Evolutionary conservation across 345 rosid genomes (phyloP).

Genomic region (Pistacia integerrima): DNA sequence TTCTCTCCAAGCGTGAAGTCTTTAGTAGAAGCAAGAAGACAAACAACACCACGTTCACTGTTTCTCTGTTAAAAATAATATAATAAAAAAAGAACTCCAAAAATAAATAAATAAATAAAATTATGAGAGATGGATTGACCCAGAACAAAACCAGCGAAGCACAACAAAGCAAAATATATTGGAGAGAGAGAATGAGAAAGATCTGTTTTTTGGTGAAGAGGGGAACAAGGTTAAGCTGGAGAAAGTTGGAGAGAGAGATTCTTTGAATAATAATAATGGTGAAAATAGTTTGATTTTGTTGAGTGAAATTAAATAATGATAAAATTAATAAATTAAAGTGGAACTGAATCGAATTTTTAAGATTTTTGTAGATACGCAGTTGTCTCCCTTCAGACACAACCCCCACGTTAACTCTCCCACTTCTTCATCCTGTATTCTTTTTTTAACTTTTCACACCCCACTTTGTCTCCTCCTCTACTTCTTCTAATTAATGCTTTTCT

Average conservation of each 20-base stretch:
- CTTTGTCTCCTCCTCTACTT: constrained; percentile 18
- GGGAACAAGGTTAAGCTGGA: constrained; percentile 28
- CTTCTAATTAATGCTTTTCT: no score
- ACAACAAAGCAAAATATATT: constrained; percentile 40
- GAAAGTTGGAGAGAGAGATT: constrained; percentile 20
- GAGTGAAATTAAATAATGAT: no score
- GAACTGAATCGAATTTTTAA: constrained; percentile 72
- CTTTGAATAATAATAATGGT: constrained; percentile 18
- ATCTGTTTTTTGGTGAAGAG: constrained; percentile 8
- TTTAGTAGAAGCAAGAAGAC: constrained; percentile 34
- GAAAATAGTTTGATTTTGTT: background rate
- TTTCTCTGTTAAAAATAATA: constrained; percentile 21
- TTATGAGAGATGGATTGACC: constrained; percentile 18
- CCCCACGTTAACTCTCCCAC: constrained; percentile 21
- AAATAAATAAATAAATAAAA: no score
- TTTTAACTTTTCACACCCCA: background rate
- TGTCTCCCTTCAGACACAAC: constrained; percentile 37
- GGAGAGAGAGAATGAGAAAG: constrained; percentile 10
- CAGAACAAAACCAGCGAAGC: constrained; percentile 40
- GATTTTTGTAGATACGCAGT: constrained; percentile 77
- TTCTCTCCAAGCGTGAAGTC: constrained; percentile 60
- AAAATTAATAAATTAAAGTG: constrained; percentile 29
- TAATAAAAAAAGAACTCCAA: constrained; percentile 16
- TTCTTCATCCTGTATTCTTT: background rate
- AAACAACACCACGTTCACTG: constrained; percentile 62